Evolutionary conservation across 306 rosid genomes (phyloP).

Genomic region (Rosa multiflora): DNA sequence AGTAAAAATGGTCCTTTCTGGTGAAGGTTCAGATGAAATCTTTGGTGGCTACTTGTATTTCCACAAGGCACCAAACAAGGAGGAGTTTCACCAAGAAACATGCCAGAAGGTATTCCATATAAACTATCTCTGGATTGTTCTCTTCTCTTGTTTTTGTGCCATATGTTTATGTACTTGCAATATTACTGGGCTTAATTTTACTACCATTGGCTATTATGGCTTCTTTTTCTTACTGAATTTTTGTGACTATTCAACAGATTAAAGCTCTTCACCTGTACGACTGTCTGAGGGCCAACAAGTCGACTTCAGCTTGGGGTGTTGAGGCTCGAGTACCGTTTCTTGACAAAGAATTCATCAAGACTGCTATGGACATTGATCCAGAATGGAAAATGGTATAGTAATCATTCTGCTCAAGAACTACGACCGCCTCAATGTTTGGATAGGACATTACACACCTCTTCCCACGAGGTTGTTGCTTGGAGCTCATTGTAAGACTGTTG

Average conservation of each 20-base stretch:
- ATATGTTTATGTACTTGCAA: constrained; percentile 12
- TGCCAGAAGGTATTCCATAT: constrained; percentile 66
- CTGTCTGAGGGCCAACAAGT: constrained; percentile 92
- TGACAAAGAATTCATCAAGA: constrained; percentile 73
- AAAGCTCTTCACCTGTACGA: constrained; percentile 96
- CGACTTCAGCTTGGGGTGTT: constrained; percentile 98
- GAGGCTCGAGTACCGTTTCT: constrained; percentile 99
- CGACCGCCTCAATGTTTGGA: too few species aligned
- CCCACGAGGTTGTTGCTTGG: too few species aligned
- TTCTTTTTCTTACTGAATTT: constrained; percentile 18
- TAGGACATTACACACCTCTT: too few species aligned
- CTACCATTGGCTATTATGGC: constrained; percentile 6
- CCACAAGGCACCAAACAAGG: constrained; percentile 96
- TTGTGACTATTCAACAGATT: constrained; percentile 49
- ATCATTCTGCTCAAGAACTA: too few species aligned
- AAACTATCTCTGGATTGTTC: neutral
- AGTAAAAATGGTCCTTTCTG: constrained; percentile 99
- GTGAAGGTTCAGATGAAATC: constrained; percentile 98
- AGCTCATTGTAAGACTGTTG: neutral
- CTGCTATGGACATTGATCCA: constrained; percentile 86
- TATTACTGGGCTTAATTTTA: constrained; percentile 8
- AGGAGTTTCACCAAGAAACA: constrained; percentile 90
- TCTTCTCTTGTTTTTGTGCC: constrained; percentile 16
- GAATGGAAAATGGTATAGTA: constrained; percentile 99
- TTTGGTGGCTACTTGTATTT: constrained; percentile 97